Conservation (phyloP, 371 early-diverging fungal genomes). For the Apophysomyces sp. region DNA sequence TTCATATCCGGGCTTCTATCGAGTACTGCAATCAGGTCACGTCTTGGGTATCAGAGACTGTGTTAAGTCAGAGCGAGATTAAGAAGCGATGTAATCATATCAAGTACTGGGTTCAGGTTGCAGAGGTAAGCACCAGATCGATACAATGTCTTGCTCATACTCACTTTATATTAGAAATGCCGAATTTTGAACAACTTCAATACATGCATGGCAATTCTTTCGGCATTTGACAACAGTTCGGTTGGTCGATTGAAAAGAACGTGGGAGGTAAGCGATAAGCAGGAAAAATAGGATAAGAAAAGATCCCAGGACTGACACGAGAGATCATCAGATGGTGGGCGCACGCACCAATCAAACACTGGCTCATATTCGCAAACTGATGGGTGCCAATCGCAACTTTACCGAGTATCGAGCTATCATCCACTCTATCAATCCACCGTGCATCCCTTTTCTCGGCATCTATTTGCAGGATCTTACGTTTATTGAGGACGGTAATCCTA, state of each 20-base stretch:
- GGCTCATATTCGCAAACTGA: constrained; percentile 59
- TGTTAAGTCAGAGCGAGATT: constrained; percentile 77
- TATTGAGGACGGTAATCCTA: constrained; percentile 92
- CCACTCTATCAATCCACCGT: constrained; percentile 87
- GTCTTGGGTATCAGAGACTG: constrained; percentile 84
- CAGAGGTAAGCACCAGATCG: constrained; percentile 51
- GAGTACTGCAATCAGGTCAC: constrained; percentile 73
- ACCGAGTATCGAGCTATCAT: constrained; percentile 83
- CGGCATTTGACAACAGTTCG: constrained; percentile 87
- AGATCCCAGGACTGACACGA: neutral
- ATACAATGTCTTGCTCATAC: neutral
- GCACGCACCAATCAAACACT: constrained; percentile 43
- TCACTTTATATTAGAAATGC: constrained; percentile 22
- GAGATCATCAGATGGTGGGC: constrained; percentile 31
- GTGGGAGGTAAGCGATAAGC: constrained; percentile 25
- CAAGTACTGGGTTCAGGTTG: constrained; percentile 85
- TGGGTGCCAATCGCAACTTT: constrained; percentile 86
- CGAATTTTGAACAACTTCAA: constrained; percentile 74
- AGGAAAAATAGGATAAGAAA: constrained; percentile 17
- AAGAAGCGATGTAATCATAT: constrained; percentile 75
- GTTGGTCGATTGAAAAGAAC: constrained; percentile 85
- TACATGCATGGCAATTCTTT: constrained; percentile 87
- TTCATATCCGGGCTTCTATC: constrained; percentile 75
- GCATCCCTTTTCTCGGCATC: constrained; percentile 92
- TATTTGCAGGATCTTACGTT: constrained; percentile 93